These are phyloP conservation scores for Colletotrichum sp. DNA, from an alignment of 2,329 filamentous ascomycete species.

Conservation along the genomic window DNA sequence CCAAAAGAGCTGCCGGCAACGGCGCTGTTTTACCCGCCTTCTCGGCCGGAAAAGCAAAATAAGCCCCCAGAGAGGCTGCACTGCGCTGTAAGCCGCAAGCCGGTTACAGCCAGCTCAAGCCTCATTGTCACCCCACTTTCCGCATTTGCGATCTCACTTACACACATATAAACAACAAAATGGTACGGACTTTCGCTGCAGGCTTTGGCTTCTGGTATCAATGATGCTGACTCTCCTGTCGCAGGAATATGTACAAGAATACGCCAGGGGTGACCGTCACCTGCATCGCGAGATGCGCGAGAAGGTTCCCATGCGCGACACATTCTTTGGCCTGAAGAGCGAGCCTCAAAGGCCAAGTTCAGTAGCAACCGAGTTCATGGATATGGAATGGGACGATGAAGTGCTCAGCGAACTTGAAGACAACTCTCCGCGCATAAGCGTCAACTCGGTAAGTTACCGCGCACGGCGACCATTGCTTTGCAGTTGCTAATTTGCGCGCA, in stretches of 20 bases:
- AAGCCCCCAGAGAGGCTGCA: not conserved
- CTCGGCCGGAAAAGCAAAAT: conserved; percentile 24
- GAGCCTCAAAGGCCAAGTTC: conserved; percentile 67
- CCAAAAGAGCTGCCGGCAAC: conserved; percentile 38
- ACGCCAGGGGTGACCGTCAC: conserved; percentile 36
- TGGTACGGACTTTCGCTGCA: conserved; percentile 33
- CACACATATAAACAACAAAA: conserved; percentile 27
- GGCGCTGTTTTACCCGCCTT: conserved; percentile 26
- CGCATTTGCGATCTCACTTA: conserved; percentile 8
- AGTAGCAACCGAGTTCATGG: conserved; percentile 77
- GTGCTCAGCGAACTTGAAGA: conserved; percentile 65
- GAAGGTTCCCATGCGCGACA: conserved; percentile 54
- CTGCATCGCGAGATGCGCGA: conserved; percentile 58
- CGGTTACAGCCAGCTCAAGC: conserved; percentile 11
- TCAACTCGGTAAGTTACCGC: conserved; percentile 69
- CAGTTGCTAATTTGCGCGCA: conserved; percentile 20
- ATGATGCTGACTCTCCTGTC: not conserved
- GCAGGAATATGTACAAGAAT: conserved; percentile 41
- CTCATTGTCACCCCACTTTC: conserved; percentile 6
- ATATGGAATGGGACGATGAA: conserved; percentile 75
- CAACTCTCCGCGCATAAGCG: conserved; percentile 69
- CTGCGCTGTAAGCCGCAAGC: conserved; percentile 19
- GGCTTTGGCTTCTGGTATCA: not conserved
- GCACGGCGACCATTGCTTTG: too few relatives aligned
- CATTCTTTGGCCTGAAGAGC: conserved; percentile 65